A percentile compares a stretch with the other conserved stretches of the same genome.
Evolutionary conservation across 352 stramenopile species (phyloP).

Genomic region (Globisporangium ultimum): DNA sequence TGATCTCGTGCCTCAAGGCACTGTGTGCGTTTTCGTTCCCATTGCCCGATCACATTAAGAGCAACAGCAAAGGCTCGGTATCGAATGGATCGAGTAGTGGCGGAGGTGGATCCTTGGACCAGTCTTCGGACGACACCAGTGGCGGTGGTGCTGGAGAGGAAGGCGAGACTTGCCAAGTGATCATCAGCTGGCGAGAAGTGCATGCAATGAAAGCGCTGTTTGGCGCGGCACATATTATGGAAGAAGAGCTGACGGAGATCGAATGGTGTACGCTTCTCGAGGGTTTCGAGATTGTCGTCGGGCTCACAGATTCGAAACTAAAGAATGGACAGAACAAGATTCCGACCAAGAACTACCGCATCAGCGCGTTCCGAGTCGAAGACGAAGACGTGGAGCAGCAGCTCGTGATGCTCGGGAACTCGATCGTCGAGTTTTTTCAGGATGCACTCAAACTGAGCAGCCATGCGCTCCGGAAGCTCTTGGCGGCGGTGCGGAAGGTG

Average conservation of each 20-base stretch:
- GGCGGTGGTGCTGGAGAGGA: conserved; percentile 40
- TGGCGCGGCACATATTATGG: conserved; percentile 81
- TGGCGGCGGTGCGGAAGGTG: conserved; percentile 59
- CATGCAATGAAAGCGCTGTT: conserved; percentile 89
- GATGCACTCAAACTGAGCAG: conserved; percentile 70
- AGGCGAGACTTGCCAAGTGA: conserved; percentile 57
- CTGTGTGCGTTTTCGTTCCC: conserved; percentile 82
- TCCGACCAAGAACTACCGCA: conserved; percentile 70
- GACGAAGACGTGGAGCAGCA: conserved; percentile 88
- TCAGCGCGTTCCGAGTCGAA: conserved; percentile 70
- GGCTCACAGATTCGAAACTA: conserved; percentile 62
- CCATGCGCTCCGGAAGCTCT: conserved; percentile 46
- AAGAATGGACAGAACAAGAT: conserved; percentile 74
- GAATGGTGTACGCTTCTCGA: conserved; percentile 79
- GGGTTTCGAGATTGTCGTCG: conserved; percentile 80
- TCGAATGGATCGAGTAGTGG: conserved; percentile 17
- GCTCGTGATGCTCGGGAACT: conserved; percentile 78
- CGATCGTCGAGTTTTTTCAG: conserved; percentile 83
- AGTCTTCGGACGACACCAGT: conserved; percentile 17
- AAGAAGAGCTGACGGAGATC: conserved; percentile 68
- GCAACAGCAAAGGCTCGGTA: conserved; percentile 29
- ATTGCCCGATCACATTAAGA: conserved; percentile 57
- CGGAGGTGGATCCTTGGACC: conserved; percentile 18
- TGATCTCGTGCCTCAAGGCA: conserved; percentile 64
- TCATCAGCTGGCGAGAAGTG: conserved; percentile 79